A percentile compares a stretch with the other conserved stretches of the same genome.
These are phyloP conservation scores for Pistacia vera DNA, from an alignment of 345 rosid species.

Conservation along the genomic window DNA sequence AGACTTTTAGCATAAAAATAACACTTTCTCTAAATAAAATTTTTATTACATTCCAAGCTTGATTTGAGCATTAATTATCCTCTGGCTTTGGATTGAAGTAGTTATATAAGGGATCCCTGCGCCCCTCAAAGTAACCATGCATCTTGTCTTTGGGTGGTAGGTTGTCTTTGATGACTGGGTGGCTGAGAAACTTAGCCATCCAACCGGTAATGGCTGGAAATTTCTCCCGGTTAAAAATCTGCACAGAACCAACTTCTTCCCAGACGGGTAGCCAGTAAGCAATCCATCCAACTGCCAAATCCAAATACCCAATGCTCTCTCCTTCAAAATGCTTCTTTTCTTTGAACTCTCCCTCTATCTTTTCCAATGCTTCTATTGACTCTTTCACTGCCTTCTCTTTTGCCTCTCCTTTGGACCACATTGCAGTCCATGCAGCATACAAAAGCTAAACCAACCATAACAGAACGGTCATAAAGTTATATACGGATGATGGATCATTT, in stretches of 20 bases:
- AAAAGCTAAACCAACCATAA: conserved; percentile 10
- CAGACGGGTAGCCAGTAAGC: conserved; percentile 31
- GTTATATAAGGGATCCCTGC: background rate
- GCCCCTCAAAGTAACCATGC: conserved; percentile 22
- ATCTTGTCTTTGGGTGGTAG: conserved; percentile 34
- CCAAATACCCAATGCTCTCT: conserved; percentile 36
- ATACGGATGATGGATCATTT: no score
- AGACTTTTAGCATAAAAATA: background rate
- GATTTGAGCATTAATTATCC: background rate
- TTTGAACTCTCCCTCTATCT: conserved; percentile 33
- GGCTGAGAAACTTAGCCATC: conserved; percentile 28
- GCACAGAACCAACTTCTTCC: conserved; percentile 32
- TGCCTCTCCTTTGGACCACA: conserved; percentile 25
- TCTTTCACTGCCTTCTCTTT: conserved; percentile 10
- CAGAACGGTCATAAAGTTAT: background rate
- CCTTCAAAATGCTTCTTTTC: conserved; percentile 34
- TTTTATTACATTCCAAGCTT: background rate
- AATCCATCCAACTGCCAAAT: conserved; percentile 35
- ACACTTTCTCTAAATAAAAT: background rate
- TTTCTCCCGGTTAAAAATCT: conserved; percentile 17
- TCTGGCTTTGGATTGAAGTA: background rate
- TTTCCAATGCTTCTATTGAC: conserved; percentile 26
- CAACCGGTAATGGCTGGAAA: conserved; percentile 34
- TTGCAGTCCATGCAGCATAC: conserved; percentile 6
- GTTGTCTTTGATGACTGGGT: conserved; percentile 28